phyloP scores from a whole-genome alignment of 164 flowering plant species.

The Paratinospora sagittata region DNA sequence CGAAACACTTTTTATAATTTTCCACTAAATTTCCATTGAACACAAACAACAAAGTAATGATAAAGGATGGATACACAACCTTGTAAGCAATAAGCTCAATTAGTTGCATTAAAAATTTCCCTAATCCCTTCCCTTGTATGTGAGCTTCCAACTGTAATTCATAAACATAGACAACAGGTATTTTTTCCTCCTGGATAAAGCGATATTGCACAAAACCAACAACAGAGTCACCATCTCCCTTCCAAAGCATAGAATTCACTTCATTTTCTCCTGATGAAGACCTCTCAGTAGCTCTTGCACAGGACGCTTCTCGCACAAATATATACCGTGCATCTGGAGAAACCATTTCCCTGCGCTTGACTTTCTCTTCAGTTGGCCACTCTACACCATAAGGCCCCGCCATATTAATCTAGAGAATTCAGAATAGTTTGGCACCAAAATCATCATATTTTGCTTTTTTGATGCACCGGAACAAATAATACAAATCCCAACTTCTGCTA shows the following conservation, averaged over 20 bases:
- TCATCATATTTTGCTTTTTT: neutral
- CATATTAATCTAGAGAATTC: slow-evolving; percentile 60
- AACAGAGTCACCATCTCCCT: slow-evolving; percentile 26
- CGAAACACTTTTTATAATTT: neutral
- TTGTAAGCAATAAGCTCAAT: slow-evolving; percentile 82
- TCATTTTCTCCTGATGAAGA: slow-evolving; percentile 10
- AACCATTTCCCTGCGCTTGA: slow-evolving; percentile 85
- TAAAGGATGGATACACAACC: slow-evolving; percentile 30
- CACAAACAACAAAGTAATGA: neutral
- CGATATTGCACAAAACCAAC: slow-evolving; percentile 90
- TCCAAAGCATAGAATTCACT: slow-evolving; percentile 7
- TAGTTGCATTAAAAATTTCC: slow-evolving; percentile 76
- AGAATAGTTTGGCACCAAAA: neutral
- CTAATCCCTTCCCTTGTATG: slow-evolving; percentile 78
- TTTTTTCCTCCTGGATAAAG: slow-evolving; percentile 72
- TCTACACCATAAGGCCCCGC: slow-evolving; percentile 66
- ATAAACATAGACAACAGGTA: slow-evolving; percentile 87
- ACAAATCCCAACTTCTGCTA: neutral
- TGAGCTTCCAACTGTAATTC: slow-evolving; percentile 79
- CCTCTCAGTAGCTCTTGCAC: slow-evolving; percentile 20
- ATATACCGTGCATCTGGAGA: slow-evolving; percentile 77
- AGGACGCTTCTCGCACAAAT: slow-evolving; percentile 43
- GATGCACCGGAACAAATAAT: neutral
- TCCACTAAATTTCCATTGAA: neutral
- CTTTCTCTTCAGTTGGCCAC: slow-evolving; percentile 77